Evolutionary conservation across 2,329 filamentous ascomycete genomes (phyloP).

Genomic region (Pseudocercospora musae): DNA sequence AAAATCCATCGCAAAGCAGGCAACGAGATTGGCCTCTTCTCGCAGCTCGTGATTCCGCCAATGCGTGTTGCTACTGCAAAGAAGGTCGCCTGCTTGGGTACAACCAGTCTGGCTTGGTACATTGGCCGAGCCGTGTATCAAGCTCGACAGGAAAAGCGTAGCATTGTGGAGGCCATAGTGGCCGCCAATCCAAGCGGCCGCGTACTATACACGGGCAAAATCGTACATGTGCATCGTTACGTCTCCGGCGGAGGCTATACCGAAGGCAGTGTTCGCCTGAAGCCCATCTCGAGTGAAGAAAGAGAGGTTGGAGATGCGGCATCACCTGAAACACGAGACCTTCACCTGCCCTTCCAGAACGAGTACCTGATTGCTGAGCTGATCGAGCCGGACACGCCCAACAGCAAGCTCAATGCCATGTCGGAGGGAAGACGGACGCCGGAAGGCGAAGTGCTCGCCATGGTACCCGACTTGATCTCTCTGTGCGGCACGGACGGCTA

Average conservation of each 20-base stretch:
- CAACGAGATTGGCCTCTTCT: constrained; percentile 2
- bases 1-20: constrained; percentile 5
- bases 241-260: constrained; percentile 5
- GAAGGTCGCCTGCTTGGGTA: neutral
- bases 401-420: constrained; percentile 1
- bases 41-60: neutral
- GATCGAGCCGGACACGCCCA: neutral
- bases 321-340: neutral
- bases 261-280: constrained; percentile 8
- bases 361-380: neutral
- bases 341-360: neutral
- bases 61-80: neutral
- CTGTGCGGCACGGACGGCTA: neutral
- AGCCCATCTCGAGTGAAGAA: constrained; percentile 5
- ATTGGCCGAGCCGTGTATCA: neutral
- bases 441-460: constrained; percentile 1
- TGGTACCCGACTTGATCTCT: neutral
- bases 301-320: constrained; percentile 3
- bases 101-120: constrained; percentile 4
- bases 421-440: neutral
- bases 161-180: neutral
- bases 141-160: neutral
- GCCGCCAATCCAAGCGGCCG: neutral
- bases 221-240: constrained; percentile 1
- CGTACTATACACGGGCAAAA: neutral